A percentile compares a stretch with the other conserved stretches of the same genome.
These are phyloP conservation scores for Arctium lappa DNA, from an alignment of 129 eudicot genomes.

Conservation along the genomic window DNA sequence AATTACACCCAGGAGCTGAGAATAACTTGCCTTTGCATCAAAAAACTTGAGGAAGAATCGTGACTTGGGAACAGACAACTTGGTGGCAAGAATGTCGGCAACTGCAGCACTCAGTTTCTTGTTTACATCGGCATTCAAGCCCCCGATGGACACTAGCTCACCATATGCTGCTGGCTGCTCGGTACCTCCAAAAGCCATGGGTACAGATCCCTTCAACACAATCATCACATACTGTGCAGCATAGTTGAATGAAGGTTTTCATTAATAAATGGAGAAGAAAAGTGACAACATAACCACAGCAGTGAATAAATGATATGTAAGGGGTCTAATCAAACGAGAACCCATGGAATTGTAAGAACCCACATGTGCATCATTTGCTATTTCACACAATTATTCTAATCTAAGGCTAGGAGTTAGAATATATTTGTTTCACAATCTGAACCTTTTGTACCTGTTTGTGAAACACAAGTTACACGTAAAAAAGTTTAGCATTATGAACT, in stretches of 20 bases:
- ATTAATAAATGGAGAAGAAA: too few species aligned
- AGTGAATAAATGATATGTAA: too few species aligned
- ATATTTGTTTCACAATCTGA: too few species aligned
- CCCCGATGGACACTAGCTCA: constrained; percentile 78
- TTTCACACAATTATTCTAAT: too few species aligned
- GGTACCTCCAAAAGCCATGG: constrained; percentile 78
- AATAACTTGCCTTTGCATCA: constrained; percentile 59
- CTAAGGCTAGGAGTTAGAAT: too few species aligned
- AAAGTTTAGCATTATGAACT: too few species aligned
- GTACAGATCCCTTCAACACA: constrained; percentile 75
- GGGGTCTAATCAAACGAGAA: too few species aligned
- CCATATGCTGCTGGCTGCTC: constrained; percentile 85
- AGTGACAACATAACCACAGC: too few species aligned
- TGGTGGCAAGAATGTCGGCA: constrained; percentile 56
- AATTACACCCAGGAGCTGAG: neutral
- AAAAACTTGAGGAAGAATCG: constrained; percentile 71
- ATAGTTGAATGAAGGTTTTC: neutral
- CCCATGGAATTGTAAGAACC: too few species aligned
- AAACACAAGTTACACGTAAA: too few species aligned
- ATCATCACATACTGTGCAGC: constrained; percentile 76
- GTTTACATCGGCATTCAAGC: constrained; percentile 63
- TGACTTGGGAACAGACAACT: constrained; percentile 56
- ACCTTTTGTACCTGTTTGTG: too few species aligned
- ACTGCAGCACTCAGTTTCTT: constrained; percentile 79
- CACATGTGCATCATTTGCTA: too few species aligned